These are phyloP conservation scores for Keithomyces neogunnii DNA, from an alignment of 2,329 filamentous ascomycete genomes.

Conservation along the genomic window DNA sequence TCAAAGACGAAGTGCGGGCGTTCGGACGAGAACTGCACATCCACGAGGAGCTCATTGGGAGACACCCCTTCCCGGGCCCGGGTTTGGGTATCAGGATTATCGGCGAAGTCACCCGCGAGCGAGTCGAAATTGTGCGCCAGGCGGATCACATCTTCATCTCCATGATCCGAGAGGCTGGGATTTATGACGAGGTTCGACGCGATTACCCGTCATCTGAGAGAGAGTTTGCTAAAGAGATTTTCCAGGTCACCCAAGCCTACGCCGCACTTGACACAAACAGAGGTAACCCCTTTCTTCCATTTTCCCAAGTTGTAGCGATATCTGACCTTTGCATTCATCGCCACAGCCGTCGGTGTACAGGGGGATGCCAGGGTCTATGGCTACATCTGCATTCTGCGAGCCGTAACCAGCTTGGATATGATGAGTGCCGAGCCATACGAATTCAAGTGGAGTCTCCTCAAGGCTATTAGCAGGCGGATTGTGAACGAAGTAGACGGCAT, in stretches of 20 bases:
- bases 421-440: slow-evolving; percentile 64
- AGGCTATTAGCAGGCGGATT: slow-evolving; percentile 56
- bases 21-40: slow-evolving; percentile 21
- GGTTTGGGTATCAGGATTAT: slow-evolving; percentile 70
- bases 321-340: too few species aligned
- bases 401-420: slow-evolving; percentile 7
- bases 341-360: slow-evolving; percentile 10
- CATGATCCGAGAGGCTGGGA: slow-evolving; percentile 62
- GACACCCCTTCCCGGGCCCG: slow-evolving; percentile 13
- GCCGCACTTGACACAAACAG: slow-evolving; percentile 16
- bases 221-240: slow-evolving; percentile 3
- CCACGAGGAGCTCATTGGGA: slow-evolving; percentile 19
- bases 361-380: slow-evolving; percentile 20
- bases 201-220: background rate
- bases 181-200: slow-evolving; percentile 51
- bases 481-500: slow-evolving; percentile 62
- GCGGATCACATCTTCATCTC: slow-evolving; percentile 73
- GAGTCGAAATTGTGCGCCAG: slow-evolving; percentile 69
- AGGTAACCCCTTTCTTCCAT: background rate
- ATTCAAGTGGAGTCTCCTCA: slow-evolving; percentile 57
- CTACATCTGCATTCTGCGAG: slow-evolving; percentile 3
- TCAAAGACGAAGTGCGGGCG: slow-evolving; percentile 64
- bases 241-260: slow-evolving; percentile 18
- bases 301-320: too few species aligned
- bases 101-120: slow-evolving; percentile 73